Evolutionary conservation across 192 early-diverging fungal species (phyloP).

Genomic region (Podila horticola): DNA sequence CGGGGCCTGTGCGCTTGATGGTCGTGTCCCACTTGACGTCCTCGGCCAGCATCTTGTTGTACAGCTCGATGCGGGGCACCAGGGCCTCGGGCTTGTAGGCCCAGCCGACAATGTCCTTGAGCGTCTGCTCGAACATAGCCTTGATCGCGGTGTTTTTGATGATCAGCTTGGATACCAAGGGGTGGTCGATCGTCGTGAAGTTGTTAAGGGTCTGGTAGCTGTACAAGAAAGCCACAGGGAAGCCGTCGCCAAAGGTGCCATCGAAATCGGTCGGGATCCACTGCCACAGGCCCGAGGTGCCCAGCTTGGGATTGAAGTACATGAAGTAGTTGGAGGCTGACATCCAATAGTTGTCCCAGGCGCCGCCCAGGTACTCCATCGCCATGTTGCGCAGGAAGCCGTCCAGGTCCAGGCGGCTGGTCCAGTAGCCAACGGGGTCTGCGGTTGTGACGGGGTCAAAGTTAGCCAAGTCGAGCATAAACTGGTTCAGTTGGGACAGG

Average conservation of each 20-base stretch:
- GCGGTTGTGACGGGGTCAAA: slow-evolving; percentile 20
- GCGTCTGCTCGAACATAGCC: slow-evolving; percentile 26
- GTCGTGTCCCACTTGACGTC: slow-evolving; percentile 48
- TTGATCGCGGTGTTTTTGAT: slow-evolving; percentile 35
- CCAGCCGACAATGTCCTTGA: slow-evolving; percentile 33
- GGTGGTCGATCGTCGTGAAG: slow-evolving; percentile 16
- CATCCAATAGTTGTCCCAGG: slow-evolving; percentile 48
- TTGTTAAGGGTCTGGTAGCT: slow-evolving; percentile 19
- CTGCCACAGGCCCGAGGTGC: slow-evolving; percentile 26
- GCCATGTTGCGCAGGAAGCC: slow-evolving; percentile 53
- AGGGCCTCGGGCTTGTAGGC: slow-evolving; percentile 31
- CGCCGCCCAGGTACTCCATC: slow-evolving; percentile 49
- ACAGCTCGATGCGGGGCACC: slow-evolving; percentile 25
- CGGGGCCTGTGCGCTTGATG: slow-evolving; percentile 22
- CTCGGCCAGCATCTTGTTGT: slow-evolving; percentile 43
- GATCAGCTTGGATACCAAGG: slow-evolving; percentile 48
- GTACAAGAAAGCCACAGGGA: slow-evolving; percentile 11
- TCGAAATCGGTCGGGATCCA: slow-evolving; percentile 57
- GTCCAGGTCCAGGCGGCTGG: slow-evolving; percentile 39
- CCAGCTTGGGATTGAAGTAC: slow-evolving; percentile 34
- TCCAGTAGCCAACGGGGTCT: slow-evolving; percentile 29
- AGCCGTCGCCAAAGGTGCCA: slow-evolving; percentile 53
- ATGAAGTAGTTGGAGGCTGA: slow-evolving; percentile 41
- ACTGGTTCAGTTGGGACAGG: slow-evolving; percentile 31
- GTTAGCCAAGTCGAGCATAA: slow-evolving; percentile 37